A percentile compares a stretch with the other conserved stretches of the same genome.
Conservation (phyloP, 352 stramenopile genomes). For the Phytophthora rubi region DNA sequence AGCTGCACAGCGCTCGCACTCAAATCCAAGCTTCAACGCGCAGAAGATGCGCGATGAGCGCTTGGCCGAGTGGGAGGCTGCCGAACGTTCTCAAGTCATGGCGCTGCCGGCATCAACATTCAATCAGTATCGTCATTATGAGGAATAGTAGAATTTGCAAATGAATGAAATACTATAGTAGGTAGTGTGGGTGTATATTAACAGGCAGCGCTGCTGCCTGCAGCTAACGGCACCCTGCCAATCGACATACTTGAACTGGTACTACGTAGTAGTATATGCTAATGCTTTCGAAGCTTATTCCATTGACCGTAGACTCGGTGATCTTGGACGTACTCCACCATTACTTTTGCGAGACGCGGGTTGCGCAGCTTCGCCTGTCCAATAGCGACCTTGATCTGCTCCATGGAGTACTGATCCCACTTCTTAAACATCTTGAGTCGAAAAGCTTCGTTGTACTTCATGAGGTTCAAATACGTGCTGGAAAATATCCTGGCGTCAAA, state of each 20-base stretch:
- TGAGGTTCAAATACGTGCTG: neutral
- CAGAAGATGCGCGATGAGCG: slow-evolving; percentile 31
- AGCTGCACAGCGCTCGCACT: slow-evolving; percentile 15
- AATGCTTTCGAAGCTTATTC: too few relatives aligned
- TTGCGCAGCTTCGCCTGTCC: slow-evolving; percentile 5
- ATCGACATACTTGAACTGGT: too few relatives aligned
- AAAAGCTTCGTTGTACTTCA: neutral
- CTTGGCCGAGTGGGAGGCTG: slow-evolving; percentile 26
- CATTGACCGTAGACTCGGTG: neutral
- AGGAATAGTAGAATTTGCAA: slow-evolving; percentile 12
- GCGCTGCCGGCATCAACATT: slow-evolving; percentile 9
- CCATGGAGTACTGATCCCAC: slow-evolving; percentile 2
- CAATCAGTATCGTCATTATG: slow-evolving; percentile 19
- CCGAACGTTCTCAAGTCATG: slow-evolving; percentile 14
- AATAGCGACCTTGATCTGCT: slow-evolving; percentile 5
- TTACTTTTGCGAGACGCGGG: neutral
- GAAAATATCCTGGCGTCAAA: neutral
- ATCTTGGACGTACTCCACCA: slow-evolving; percentile 5
- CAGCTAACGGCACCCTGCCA: too few relatives aligned
- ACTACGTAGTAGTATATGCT: too few relatives aligned
- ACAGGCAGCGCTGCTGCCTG: too few relatives aligned
- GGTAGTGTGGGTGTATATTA: too few relatives aligned
- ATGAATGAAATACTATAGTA: slow-evolving; percentile 9
- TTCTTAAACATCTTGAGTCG: slow-evolving; percentile 5
- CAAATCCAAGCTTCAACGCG: slow-evolving; percentile 27